Percentiles rank a stretch among this genome's conserved stretches.
Evolutionary conservation across 768 basidiomycete genomes (phyloP).

Genomic region (Tulasnella sp.): DNA sequence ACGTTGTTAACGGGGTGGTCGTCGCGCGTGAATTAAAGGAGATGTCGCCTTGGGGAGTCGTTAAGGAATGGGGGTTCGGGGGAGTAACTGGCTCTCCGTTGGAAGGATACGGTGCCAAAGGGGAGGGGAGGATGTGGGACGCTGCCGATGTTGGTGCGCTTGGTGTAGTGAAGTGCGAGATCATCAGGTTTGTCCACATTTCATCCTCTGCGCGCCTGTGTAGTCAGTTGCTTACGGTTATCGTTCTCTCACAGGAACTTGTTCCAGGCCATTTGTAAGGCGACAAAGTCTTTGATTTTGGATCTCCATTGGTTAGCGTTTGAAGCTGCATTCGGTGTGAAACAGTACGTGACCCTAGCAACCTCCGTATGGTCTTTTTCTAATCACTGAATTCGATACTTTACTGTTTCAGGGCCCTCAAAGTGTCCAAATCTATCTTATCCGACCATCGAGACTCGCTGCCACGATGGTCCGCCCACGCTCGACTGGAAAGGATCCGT

Average conservation of each 20-base stretch:
- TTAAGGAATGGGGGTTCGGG: conserved; percentile 52
- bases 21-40: conserved; percentile 58
- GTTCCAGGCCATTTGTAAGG: conserved; percentile 49
- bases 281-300: too few relatives aligned
- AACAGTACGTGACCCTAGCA: conserved; percentile 43
- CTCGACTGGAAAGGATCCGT: too few relatives aligned
- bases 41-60: conserved; percentile 50
- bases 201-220: too few relatives aligned
- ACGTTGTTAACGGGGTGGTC: too few relatives aligned
- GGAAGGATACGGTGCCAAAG: conserved; percentile 38
- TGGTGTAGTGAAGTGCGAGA: too few relatives aligned
- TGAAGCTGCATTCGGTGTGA: conserved; percentile 46
- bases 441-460: conserved; percentile 45
- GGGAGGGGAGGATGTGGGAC: conserved; percentile 33
- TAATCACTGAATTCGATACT: background rate
- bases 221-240: background rate
- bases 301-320: conserved; percentile 57
- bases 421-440: conserved; percentile 53
- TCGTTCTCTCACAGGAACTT: too few relatives aligned
- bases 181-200: too few relatives aligned
- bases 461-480: conserved; percentile 61
- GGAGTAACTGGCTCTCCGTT: too few relatives aligned
- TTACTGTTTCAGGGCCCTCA: conserved; percentile 43
- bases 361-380: background rate
- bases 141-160: too few relatives aligned